Conservation (phyloP, 768 basidiomycete species). For the Boletus bicolor region DNA sequence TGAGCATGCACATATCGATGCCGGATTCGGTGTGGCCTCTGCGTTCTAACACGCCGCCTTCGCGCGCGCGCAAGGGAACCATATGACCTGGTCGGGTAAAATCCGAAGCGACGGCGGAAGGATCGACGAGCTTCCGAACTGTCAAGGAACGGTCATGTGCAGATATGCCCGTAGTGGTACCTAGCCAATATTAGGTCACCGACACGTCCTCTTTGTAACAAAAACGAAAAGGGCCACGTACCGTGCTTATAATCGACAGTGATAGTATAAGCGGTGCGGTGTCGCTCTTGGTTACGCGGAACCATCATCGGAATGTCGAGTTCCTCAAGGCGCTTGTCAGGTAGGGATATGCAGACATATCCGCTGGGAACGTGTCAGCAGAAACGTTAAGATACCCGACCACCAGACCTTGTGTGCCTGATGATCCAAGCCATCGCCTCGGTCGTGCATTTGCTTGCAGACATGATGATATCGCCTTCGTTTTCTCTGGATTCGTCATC, state of each 20-base stretch:
- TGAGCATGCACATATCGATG: slow-evolving; percentile 81
- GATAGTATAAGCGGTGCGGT: slow-evolving; percentile 92
- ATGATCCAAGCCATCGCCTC: slow-evolving; percentile 99
- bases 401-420: slow-evolving; percentile 81
- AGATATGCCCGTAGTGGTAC: slow-evolving; percentile 94
- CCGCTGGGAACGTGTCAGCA: slow-evolving; percentile 54
- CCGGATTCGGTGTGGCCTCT: slow-evolving; percentile 92
- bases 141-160: slow-evolving; percentile 93
- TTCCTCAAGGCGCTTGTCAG: slow-evolving; percentile 66
- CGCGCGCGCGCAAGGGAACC: slow-evolving; percentile 85
- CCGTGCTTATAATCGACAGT: slow-evolving; percentile 93
- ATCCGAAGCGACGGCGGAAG: slow-evolving; percentile 52
- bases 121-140: slow-evolving; percentile 74
- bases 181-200: slow-evolving; percentile 34
- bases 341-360: slow-evolving; percentile 88
- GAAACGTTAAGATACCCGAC: neutral
- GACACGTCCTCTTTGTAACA: neutral
- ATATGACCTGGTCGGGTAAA: slow-evolving; percentile 94
- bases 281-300: slow-evolving; percentile 82
- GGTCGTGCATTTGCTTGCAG: slow-evolving; percentile 79
- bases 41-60: slow-evolving; percentile 82
- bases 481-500: slow-evolving; percentile 96
- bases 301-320: slow-evolving; percentile 94
- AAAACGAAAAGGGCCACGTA: slow-evolving; percentile 25
- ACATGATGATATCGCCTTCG: slow-evolving; percentile 93